Evolutionary conservation across 2,329 filamentous ascomycete species (phyloP).

Genomic region (Venturia asperata): DNA sequence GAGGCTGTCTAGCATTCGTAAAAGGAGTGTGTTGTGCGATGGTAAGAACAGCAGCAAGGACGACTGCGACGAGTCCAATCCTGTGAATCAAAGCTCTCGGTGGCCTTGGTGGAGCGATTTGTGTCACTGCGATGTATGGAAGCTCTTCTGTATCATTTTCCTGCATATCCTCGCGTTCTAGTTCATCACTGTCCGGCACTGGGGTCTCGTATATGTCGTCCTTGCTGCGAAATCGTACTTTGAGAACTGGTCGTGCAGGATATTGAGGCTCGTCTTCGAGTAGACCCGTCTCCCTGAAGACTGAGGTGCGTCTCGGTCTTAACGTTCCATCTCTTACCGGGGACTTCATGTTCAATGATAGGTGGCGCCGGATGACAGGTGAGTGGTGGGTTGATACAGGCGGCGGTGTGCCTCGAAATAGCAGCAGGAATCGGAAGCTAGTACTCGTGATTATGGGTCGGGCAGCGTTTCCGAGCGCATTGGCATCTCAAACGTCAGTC

Average conservation of each 20-base stretch:
- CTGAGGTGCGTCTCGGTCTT: slow-evolving; percentile 20
- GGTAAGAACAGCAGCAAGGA: slow-evolving; percentile 23
- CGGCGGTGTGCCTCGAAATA: slow-evolving; percentile 1
- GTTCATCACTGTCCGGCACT: slow-evolving; percentile 20
- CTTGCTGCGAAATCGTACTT: slow-evolving; percentile 26
- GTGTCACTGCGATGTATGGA: not conserved
- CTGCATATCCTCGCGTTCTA: slow-evolving; percentile 21
- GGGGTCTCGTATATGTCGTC: slow-evolving; percentile 26
- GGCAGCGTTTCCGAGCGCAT: not conserved
- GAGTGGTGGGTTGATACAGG: not conserved
- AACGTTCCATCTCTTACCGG: not conserved
- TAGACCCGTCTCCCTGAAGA: slow-evolving; percentile 21
- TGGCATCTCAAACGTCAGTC: not conserved
- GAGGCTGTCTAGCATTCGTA: slow-evolving; percentile 23
- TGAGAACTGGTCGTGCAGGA: slow-evolving; percentile 18
- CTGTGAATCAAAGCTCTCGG: slow-evolving; percentile 23
- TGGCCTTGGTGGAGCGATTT: not conserved
- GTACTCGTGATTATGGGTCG: not conserved
- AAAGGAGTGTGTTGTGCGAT: slow-evolving; percentile 26
- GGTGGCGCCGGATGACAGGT: not conserved
- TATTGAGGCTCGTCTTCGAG: slow-evolving; percentile 19
- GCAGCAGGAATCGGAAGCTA: not conserved
- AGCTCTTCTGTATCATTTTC: slow-evolving; percentile 9
- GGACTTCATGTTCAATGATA: not conserved
- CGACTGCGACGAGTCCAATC: slow-evolving; percentile 24